Evolutionary conservation across 305 asterid species (phyloP), one percentile per base, ranked within the genome.

Genomic region (Fraxinus baroniana): DNA sequence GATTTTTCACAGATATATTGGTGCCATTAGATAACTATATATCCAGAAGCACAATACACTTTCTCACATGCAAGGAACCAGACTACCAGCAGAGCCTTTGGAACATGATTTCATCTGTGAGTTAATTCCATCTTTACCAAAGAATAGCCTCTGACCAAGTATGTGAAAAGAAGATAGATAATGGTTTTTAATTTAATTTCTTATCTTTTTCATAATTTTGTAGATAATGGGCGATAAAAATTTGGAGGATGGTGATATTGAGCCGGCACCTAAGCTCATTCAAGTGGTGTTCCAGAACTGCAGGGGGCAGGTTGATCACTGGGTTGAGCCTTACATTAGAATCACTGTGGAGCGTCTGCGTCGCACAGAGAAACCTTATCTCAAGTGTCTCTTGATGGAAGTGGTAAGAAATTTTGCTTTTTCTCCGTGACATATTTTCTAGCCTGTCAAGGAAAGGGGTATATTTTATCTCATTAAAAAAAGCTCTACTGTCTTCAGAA

Each of bases 1-100:
- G 83, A 84, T 80, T 80, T 83, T 85, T 41, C 78, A 77, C 92
- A 97, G 99, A 97, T 87, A 93, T 95, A 81, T 85, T 97, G 91
- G 98, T 97, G 83, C 98, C 99, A 22, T 79, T 97, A 77, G 99
- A 95, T 88, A 97, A 97, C 89, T 97, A 90, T 52, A 93, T 97
- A 84, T 95, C 98, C 82, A 91, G 97, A 87, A 87, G 98, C 79
- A 97, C 98, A 37, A 81, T 84, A 15, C 97, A 97, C 86, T 97
- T 92, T 80, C 94, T 97, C 82, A 80, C 97, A 7, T 95, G 98
- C 89, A 95, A 95, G 87, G 97, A 95, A 78, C 99, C 98, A 22
- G 94, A 97, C 89, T 97, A 97, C 85, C 99, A 97, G 89, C 95
- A 93, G 87, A 95, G 99, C 89, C 98, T 97, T 78, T 97, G 98